These are phyloP conservation scores for Plasmodium gallinaceum DNA, from an alignment of 169 alveolate genomes.

Conservation along the genomic window DNA sequence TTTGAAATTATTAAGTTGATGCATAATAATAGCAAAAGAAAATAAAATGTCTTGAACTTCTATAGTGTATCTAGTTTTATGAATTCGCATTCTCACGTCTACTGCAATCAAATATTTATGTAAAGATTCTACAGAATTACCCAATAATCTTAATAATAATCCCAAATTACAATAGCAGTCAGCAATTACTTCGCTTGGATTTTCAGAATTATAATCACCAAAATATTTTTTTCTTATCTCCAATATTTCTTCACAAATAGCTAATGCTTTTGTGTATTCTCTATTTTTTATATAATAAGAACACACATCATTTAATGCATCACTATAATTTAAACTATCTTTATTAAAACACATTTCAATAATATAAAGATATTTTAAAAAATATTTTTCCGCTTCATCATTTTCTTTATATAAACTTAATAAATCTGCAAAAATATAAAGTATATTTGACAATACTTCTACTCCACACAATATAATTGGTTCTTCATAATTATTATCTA, in stretches of 20 bases:
- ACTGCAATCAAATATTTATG: conserved; percentile 88
- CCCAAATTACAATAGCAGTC: conserved; percentile 90
- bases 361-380: conserved; percentile 60
- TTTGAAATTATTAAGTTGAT: conserved; percentile 86
- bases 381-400: conserved; percentile 76
- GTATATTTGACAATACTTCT: conserved; percentile 79
- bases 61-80: conserved; percentile 84
- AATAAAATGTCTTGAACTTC: conserved; percentile 87
- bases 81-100: conserved; percentile 90
- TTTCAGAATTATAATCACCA: conserved; percentile 83
- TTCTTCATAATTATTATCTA: conserved; percentile 66
- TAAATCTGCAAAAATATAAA: conserved; percentile 78
- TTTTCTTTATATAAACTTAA: conserved; percentile 81
- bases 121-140: conserved; percentile 85
- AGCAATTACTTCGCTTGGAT: conserved; percentile 87
- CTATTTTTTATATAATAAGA: conserved; percentile 80
- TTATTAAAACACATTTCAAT: conserved; percentile 43
- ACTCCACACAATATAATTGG: conserved; percentile 80
- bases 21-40: conserved; percentile 89
- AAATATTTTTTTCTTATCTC: conserved; percentile 82
- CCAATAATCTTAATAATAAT: conserved; percentile 83
- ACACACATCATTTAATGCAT: conserved; percentile 84
- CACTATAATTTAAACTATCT: conserved; percentile 78
- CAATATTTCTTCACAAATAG: conserved; percentile 79
- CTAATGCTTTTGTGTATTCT: conserved; percentile 84